Conservation (phyloP, 306 rosid genomes). For the Adenanthera pavonina region DNA sequence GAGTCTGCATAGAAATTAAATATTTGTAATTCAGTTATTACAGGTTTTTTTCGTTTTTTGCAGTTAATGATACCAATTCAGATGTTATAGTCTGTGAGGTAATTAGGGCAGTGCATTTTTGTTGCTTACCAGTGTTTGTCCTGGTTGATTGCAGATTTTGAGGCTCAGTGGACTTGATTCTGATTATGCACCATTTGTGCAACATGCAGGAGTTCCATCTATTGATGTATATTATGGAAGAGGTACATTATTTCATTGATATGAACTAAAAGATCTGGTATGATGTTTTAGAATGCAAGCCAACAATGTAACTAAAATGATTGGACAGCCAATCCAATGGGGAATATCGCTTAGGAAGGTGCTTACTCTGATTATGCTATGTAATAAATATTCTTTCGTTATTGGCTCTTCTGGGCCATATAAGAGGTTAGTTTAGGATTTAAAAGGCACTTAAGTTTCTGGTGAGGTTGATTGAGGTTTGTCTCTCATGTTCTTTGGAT, state of each 20-base stretch:
- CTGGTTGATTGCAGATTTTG: constrained; percentile 66
- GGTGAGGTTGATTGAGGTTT: neutral
- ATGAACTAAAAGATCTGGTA: constrained; percentile 1
- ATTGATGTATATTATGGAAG: constrained; percentile 83
- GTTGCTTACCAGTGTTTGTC: constrained; percentile 37
- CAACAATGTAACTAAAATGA: constrained; percentile 2
- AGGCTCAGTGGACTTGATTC: constrained; percentile 82
- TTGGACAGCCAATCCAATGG: constrained; percentile 5
- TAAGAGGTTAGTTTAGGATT: neutral
- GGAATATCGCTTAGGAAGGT: constrained; percentile 1
- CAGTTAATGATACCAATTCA: neutral
- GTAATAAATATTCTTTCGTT: neutral
- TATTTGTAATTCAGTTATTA: neutral
- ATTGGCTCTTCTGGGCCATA: neutral
- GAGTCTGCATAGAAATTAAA: neutral
- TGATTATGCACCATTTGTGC: constrained; percentile 93
- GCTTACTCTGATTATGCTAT: constrained; percentile 26
- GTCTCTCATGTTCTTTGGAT: neutral
- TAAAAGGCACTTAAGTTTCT: neutral
- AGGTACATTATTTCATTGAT: constrained; percentile 54
- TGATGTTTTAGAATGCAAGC: constrained; percentile 15
- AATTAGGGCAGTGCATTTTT: neutral
- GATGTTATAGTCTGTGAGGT: constrained; percentile 2
- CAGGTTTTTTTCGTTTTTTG: neutral
- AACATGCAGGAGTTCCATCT: constrained; percentile 92